Percentiles rank a stretch among this genome's conserved stretches.
These are phyloP conservation scores for Allodekkera sacchari DNA, from an alignment of 805 yeast genomes.

Conservation along the genomic window DNA sequence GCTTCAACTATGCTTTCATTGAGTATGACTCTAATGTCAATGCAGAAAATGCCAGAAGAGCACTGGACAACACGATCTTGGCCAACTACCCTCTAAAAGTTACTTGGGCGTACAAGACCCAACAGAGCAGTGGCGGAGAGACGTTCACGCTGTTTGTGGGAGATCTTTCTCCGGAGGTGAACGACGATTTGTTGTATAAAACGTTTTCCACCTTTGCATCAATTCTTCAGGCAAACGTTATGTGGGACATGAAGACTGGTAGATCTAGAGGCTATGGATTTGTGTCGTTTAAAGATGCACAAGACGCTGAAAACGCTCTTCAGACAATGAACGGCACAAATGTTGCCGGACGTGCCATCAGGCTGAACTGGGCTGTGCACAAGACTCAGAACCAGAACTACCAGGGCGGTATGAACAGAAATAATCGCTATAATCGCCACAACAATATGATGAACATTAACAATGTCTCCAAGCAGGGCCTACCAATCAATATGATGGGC, in stretches of 20 bases:
- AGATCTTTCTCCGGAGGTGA: conserved; percentile 73
- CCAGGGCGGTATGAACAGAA: conserved; percentile 2
- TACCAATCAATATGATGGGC: conserved; percentile 3
- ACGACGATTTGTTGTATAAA: conserved; percentile 59
- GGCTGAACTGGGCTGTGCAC: conserved; percentile 87
- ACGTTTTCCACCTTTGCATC: conserved; percentile 53
- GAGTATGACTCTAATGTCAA: conserved; percentile 52
- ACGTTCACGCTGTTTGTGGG: conserved; percentile 76
- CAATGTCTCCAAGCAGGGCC: conserved; percentile 9
- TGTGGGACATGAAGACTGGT: conserved; percentile 97
- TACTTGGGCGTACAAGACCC: conserved; percentile 82
- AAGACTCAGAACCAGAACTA: conserved; percentile 31
- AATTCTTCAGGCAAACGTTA: conserved; percentile 77
- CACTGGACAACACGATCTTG: conserved; percentile 48
- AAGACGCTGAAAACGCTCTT: conserved; percentile 70
- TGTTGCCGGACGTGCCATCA: conserved; percentile 66
- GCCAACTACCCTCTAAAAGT: conserved; percentile 51
- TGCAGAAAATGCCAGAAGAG: conserved; percentile 56
- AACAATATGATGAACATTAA: conserved; percentile 1
- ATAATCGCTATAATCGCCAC: conserved; percentile 1
- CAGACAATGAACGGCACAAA: conserved; percentile 65
- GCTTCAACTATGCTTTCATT: conserved; percentile 76
- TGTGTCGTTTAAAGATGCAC: conserved; percentile 59
- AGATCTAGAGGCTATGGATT: conserved; percentile 90
- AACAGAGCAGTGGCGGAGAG: conserved; percentile 48